Evolutionary conservation across 495 filamentous ascomycete species (phyloP).

Genomic region (Neurospora cerealis): DNA sequence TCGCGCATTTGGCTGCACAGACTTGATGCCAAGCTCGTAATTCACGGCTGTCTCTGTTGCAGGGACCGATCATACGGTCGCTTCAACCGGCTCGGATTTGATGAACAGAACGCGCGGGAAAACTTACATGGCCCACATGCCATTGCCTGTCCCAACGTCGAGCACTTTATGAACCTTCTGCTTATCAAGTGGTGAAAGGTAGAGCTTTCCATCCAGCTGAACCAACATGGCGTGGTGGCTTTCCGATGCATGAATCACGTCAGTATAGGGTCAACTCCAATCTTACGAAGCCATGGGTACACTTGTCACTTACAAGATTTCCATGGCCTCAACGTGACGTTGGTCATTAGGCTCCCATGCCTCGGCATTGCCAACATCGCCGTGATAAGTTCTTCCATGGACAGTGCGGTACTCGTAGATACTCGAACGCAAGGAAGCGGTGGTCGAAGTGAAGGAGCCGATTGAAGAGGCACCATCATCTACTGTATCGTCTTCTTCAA

Average conservation of each 20-base stretch:
- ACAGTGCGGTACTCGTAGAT: background rate
- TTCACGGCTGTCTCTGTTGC: background rate
- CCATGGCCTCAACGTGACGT: constrained; percentile 12
- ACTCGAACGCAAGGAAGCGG: background rate
- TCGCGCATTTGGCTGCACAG: background rate
- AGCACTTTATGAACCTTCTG: constrained; percentile 27
- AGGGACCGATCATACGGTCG: background rate
- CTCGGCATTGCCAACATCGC: constrained; percentile 2
- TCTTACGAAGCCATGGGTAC: background rate
- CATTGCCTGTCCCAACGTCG: constrained; percentile 29
- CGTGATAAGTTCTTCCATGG: constrained; percentile 20
- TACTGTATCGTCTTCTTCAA: background rate
- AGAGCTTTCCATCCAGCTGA: constrained; percentile 41
- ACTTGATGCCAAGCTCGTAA: background rate
- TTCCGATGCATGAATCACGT: background rate
- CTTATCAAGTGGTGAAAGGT: constrained; percentile 41
- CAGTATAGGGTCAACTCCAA: background rate
- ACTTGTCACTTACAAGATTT: constrained; percentile 5
- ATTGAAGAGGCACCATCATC: background rate
- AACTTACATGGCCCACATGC: constrained; percentile 28
- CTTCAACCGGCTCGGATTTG: background rate
- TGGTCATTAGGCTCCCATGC: constrained; percentile 19
- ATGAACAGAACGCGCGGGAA: background rate
- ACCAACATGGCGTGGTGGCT: constrained; percentile 23
- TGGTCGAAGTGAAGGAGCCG: background rate